Conservation (phyloP, 176 grass and related monocot species). For the Carex scoparia region DNA sequence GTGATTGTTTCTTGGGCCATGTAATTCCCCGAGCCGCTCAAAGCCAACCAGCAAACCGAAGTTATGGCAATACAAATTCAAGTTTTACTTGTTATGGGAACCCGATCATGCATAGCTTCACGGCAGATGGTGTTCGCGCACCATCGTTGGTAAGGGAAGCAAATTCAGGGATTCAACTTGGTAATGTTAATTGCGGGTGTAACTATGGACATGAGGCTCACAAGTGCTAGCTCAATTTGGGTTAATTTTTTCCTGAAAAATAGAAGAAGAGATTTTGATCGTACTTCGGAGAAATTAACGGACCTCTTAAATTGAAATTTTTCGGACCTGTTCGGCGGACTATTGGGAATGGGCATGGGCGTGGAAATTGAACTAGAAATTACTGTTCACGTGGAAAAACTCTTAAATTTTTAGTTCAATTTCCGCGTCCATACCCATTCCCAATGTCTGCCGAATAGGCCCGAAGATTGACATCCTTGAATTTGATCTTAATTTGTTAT, state of each 20-base stretch:
- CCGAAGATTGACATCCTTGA: background rate
- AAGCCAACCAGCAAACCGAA: conserved; percentile 12
- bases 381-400: no score
- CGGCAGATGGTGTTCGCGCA: conserved; percentile 4
- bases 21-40: conserved; percentile 36
- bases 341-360: no score
- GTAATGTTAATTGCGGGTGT: conserved; percentile 32
- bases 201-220: conserved; percentile 36
- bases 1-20: conserved; percentile 77
- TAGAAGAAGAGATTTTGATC: background rate
- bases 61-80: conserved; percentile 10
- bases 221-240: conserved; percentile 19
- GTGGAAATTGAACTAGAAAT: no score
- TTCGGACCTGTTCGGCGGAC: background rate
- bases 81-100: conserved; percentile 38
- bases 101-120: conserved; percentile 20
- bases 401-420: no score
- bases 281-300: background rate
- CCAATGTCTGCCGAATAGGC: no score
- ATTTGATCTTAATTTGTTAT: background rate
- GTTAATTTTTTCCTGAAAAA: background rate
- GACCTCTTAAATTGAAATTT: background rate
- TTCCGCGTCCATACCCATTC: no score
- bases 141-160: conserved; percentile 9
- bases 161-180: conserved; percentile 25